phyloP scores from a whole-genome alignment of 495 filamentous ascomycete species.

The Haplographium delicatum region DNA sequence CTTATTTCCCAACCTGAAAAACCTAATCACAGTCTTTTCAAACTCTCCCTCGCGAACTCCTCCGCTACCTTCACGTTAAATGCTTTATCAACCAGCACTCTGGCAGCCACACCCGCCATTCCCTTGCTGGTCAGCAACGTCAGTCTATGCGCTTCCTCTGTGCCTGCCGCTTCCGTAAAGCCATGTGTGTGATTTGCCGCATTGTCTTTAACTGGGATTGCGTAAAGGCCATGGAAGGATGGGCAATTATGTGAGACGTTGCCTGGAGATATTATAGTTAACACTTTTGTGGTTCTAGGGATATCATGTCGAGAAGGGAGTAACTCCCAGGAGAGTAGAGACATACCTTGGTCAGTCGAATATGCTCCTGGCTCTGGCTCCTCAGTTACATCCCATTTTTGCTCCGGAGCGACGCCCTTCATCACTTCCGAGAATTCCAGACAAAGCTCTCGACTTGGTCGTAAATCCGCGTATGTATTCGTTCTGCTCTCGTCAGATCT shows the following conservation, averaged over 20 bases:
- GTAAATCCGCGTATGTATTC: slow-evolving; percentile 49
- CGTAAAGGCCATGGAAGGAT: slow-evolving; percentile 53
- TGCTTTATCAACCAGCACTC: slow-evolving; percentile 40
- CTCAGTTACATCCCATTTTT: slow-evolving; percentile 28
- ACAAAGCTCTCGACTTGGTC: slow-evolving; percentile 43
- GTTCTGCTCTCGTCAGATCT: too few species aligned
- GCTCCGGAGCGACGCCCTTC: slow-evolving; percentile 31
- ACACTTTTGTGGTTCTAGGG: not conserved
- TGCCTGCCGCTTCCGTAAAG: slow-evolving; percentile 48
- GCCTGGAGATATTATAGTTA: slow-evolving; percentile 35
- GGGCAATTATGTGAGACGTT: slow-evolving; percentile 54
- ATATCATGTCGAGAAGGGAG: too few species aligned
- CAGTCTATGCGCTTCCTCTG: slow-evolving; percentile 38
- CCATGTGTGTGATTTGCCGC: slow-evolving; percentile 49
- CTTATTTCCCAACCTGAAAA: too few species aligned
- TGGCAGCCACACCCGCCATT: slow-evolving; percentile 51
- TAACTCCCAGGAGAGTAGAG: not conserved
- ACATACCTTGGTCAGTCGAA: not conserved
- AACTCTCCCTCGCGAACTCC: slow-evolving; percentile 38
- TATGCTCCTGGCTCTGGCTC: slow-evolving; percentile 38
- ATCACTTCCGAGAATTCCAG: slow-evolving; percentile 45
- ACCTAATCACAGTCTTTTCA: too few species aligned
- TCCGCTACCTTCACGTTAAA: slow-evolving; percentile 35
- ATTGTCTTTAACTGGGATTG: slow-evolving; percentile 40
- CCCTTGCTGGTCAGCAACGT: slow-evolving; percentile 47